Conservation (phyloP, 345 rosid species). For the Populus euphratica region DNA sequence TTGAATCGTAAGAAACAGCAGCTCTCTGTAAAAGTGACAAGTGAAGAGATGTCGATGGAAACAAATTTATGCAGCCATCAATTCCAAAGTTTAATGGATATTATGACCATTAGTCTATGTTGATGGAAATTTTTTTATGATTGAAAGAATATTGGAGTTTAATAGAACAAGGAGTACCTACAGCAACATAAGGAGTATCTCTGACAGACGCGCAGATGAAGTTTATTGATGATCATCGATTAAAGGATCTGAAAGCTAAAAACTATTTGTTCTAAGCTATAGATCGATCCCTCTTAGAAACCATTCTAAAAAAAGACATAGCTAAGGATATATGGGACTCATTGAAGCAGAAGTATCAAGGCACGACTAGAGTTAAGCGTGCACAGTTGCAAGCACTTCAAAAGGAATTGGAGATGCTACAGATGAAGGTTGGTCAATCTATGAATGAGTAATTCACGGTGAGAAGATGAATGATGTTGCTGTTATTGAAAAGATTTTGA, state of each 20-base stretch:
- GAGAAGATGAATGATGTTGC: no score
- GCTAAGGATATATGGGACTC: no score
- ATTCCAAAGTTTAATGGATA: neutral
- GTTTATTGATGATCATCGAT: neutral
- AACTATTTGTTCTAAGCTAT: neutral
- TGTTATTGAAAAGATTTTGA: no score
- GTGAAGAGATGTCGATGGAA: neutral
- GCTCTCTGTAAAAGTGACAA: neutral
- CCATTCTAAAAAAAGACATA: neutral
- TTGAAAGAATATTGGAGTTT: neutral
- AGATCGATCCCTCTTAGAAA: neutral
- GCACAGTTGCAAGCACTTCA: no score
- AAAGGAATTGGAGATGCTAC: no score
- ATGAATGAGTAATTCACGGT: no score
- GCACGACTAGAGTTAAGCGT: no score
- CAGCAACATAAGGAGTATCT: neutral
- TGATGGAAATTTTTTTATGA: no score
- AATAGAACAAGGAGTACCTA: neutral
- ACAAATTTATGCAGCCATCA: neutral
- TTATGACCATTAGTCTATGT: slow-evolving; percentile 1
- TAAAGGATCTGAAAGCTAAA: neutral
- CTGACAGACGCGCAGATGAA: neutral
- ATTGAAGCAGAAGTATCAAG: no score
- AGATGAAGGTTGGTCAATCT: no score
- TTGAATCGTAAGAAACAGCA: neutral